Conservation (phyloP, 192 early-diverging fungal genomes). For the Linnemannia exigua region DNA sequence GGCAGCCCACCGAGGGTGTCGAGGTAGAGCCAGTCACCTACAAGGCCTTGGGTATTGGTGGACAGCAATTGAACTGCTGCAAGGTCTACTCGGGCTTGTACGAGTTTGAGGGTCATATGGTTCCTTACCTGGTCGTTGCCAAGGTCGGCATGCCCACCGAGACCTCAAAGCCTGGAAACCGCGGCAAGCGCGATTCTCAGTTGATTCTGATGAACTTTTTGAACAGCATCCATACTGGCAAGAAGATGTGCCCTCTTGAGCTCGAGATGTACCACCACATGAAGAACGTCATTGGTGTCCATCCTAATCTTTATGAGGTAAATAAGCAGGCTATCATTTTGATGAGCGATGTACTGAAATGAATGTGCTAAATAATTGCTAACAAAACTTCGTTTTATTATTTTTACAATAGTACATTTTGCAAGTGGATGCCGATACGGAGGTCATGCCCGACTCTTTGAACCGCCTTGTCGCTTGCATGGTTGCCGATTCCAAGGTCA, state of each 20-base stretch:
- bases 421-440: slow-evolving; percentile 98
- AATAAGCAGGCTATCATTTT: neutral
- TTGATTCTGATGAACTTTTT: slow-evolving; percentile 89
- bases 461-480: slow-evolving; percentile 91
- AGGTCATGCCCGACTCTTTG: slow-evolving; percentile 88
- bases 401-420: slow-evolving; percentile 86
- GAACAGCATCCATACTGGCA: slow-evolving; percentile 83
- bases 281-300: slow-evolving; percentile 88
- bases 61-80: slow-evolving; percentile 84
- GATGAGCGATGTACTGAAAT: neutral
- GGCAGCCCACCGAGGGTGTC: slow-evolving; percentile 60
- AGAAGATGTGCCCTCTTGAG: slow-evolving; percentile 84
- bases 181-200: slow-evolving; percentile 92
- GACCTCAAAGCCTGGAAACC: slow-evolving; percentile 81
- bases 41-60: slow-evolving; percentile 84
- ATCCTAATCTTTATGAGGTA: slow-evolving; percentile 83
- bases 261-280: slow-evolving; percentile 88
- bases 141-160: slow-evolving; percentile 85
- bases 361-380: neutral
- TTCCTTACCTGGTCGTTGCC: slow-evolving; percentile 85
- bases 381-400: slow-evolving; percentile 16
- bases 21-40: slow-evolving; percentile 77
- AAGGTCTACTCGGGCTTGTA: slow-evolving; percentile 89
- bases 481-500: slow-evolving; percentile 89
- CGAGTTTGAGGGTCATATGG: slow-evolving; percentile 78